Conservation (phyloP, 352 stramenopile species). For the Phytophthora cactorum region DNA sequence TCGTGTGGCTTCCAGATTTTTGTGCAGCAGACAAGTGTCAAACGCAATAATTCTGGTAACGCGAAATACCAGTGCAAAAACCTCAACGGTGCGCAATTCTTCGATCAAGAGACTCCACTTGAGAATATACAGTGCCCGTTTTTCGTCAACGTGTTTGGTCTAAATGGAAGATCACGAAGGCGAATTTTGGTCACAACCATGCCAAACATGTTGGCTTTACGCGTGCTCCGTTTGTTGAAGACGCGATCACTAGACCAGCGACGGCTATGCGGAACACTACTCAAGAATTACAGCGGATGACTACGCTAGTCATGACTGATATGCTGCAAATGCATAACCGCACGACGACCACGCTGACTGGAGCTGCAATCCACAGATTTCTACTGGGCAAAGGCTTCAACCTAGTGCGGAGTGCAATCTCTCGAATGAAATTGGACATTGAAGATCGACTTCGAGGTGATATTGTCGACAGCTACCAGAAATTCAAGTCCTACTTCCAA, state of each 20-base stretch:
- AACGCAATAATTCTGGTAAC: conserved; percentile 16
- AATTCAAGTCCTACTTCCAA: conserved; percentile 5
- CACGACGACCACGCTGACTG: background rate
- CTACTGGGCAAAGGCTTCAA: background rate
- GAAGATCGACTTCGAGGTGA: background rate
- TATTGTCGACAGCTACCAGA: background rate
- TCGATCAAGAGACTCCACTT: background rate
- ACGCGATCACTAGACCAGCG: background rate
- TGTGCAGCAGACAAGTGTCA: conserved; percentile 3
- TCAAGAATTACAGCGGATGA: background rate
- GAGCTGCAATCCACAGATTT: background rate
- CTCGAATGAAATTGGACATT: conserved; percentile 10
- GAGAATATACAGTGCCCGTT: conserved; percentile 8
- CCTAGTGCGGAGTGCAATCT: conserved; percentile 1
- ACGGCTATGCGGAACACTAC: background rate
- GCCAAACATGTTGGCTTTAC: conserved; percentile 2
- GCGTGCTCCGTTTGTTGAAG: background rate
- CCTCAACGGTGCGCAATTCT: conserved; percentile 6
- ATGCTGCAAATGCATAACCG: background rate
- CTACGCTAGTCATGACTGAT: background rate
- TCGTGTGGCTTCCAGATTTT: conserved; percentile 4
- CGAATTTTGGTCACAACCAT: conserved; percentile 13
- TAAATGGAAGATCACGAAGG: conserved; percentile 5
- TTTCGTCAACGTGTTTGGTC: conserved; percentile 12
- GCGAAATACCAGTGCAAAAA: conserved; percentile 13